Evolutionary conservation across 495 filamentous ascomycete genomes (phyloP).

Genomic region (Chaetomium fimeti): DNA sequence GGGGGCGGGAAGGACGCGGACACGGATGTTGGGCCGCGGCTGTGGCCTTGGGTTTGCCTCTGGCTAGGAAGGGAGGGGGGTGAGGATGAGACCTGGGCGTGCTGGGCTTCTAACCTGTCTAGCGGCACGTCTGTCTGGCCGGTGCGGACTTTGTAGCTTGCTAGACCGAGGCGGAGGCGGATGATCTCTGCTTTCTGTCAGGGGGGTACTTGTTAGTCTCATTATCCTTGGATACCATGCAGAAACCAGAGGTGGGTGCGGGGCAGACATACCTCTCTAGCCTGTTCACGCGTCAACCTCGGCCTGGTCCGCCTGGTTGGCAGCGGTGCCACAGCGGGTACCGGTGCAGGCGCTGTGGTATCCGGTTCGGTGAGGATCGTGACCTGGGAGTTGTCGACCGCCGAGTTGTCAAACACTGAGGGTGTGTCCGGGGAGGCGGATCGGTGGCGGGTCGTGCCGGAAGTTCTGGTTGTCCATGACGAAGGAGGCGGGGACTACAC

Average conservation of each 20-base stretch:
- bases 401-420: constrained; percentile 42
- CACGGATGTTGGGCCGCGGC: neutral
- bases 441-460: constrained; percentile 7
- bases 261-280: constrained; percentile 38
- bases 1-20: constrained; percentile 6
- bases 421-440: constrained; percentile 35
- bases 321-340: neutral
- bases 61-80: neutral
- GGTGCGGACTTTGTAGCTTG: constrained; percentile 54
- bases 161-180: constrained; percentile 51
- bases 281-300: constrained; percentile 43
- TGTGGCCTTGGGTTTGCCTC: neutral
- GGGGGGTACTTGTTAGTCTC: neutral
- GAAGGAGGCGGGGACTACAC: constrained; percentile 9
- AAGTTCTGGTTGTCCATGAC: neutral
- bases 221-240: neutral
- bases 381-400: constrained; percentile 37
- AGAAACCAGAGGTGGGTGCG: too few species aligned
- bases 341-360: constrained; percentile 19
- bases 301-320: constrained; percentile 10
- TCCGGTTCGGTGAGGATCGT: constrained; percentile 46
- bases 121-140: constrained; percentile 52
- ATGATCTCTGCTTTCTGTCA: constrained; percentile 50
- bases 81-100: neutral
- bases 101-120: constrained; percentile 36